These are phyloP conservation scores for Betula pendula DNA, from an alignment of 306 rosid species.

Conservation along the genomic window DNA sequence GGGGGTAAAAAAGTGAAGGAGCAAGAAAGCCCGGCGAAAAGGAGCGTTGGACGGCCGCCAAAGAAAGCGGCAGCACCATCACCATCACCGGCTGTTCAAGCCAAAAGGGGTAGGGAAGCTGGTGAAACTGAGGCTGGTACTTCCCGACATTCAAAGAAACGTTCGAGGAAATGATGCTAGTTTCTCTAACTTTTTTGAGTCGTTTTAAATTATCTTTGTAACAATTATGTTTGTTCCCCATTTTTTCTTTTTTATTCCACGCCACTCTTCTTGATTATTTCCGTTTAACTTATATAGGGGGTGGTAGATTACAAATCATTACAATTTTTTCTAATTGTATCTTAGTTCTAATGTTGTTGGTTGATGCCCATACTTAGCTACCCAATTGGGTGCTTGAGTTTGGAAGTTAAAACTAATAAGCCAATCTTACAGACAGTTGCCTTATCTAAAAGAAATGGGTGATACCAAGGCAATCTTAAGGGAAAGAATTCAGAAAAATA, in stretches of 20 bases:
- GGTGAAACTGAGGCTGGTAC: slow-evolving; percentile 11
- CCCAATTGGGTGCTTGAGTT: too few species aligned
- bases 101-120: slow-evolving; percentile 26
- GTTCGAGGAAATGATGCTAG: slow-evolving; percentile 19
- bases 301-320: too few species aligned
- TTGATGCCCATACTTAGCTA: too few species aligned
- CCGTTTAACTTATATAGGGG: not conserved
- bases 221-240: not conserved
- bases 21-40: slow-evolving; percentile 26
- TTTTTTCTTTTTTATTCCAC: not conserved
- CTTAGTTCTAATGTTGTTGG: too few species aligned
- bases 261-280: not conserved
- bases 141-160: slow-evolving; percentile 22
- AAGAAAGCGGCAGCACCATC: slow-evolving; percentile 20
- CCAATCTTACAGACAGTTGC: too few species aligned
- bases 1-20: slow-evolving; percentile 21
- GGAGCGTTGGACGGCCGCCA: slow-evolving; percentile 31
- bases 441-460: too few species aligned
- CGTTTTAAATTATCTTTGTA: not conserved
- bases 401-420: too few species aligned
- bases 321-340: too few species aligned
- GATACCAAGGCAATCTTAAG: too few species aligned
- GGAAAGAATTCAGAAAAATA: not conserved
- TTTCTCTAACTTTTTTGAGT: not conserved
- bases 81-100: slow-evolving; percentile 8